phyloP scores from a whole-genome alignment of 352 stramenopile genomes.

The Phytopythium kandeliae region DNA sequence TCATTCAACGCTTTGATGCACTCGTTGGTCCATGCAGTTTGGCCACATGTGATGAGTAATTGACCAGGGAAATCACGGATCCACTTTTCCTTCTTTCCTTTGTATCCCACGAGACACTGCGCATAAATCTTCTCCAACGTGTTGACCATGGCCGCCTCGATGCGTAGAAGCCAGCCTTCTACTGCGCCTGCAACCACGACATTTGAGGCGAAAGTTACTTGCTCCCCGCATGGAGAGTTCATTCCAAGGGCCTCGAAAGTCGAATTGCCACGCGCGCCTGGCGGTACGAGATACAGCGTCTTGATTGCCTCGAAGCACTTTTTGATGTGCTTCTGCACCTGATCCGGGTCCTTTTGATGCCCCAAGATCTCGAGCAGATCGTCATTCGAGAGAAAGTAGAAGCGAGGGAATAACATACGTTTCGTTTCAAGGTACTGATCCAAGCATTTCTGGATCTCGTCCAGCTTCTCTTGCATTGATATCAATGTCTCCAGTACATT shows the following conservation, averaged over 20 bases:
- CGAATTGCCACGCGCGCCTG: constrained; percentile 65
- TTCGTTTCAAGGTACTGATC: constrained; percentile 88
- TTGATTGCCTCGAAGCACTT: constrained; percentile 92
- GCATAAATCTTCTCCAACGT: constrained; percentile 84
- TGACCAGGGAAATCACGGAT: constrained; percentile 93
- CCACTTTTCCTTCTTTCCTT: constrained; percentile 95
- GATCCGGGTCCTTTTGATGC: constrained; percentile 83
- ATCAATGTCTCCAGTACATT: constrained; percentile 58
- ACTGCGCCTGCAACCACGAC: constrained; percentile 88
- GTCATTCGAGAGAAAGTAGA: constrained; percentile 89
- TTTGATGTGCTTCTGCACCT: constrained; percentile 90
- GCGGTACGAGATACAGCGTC: constrained; percentile 58
- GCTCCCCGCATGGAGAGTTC: constrained; percentile 88
- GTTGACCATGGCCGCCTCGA: constrained; percentile 83
- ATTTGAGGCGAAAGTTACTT: constrained; percentile 78
- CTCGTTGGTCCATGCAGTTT: constrained; percentile 91
- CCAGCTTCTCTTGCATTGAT: constrained; percentile 84
- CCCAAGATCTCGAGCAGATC: constrained; percentile 84
- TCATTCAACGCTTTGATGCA: constrained; percentile 92
- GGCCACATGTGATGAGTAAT: constrained; percentile 90
- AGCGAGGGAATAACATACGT: constrained; percentile 81
- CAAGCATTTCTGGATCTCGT: constrained; percentile 84
- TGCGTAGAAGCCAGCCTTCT: constrained; percentile 85
- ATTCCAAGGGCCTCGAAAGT: constrained; percentile 87
- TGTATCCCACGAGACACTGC: constrained; percentile 82